These are phyloP conservation scores for Thielaviopsis ethacetica DNA, from an alignment of 2,329 filamentous ascomycete species.

Conservation along the genomic window DNA sequence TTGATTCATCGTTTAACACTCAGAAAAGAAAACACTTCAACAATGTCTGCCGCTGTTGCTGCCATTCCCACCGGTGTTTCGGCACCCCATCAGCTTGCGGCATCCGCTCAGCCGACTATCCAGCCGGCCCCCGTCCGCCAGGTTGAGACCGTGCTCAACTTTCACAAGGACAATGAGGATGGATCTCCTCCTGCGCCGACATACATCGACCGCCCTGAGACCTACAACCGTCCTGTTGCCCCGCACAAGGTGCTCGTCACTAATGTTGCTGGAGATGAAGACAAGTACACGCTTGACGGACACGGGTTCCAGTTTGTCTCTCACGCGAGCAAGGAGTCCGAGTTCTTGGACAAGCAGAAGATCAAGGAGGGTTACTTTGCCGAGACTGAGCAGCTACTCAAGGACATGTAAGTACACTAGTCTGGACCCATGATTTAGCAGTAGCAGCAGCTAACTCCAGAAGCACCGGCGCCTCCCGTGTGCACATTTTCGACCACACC, in stretches of 20 bases:
- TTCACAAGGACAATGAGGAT: slow-evolving; percentile 25
- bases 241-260: slow-evolving; percentile 17
- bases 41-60: slow-evolving; percentile 15
- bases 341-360: slow-evolving; percentile 34
- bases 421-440: slow-evolving; percentile 16
- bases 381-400: slow-evolving; percentile 51
- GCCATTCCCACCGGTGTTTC: not conserved
- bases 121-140: slow-evolving; percentile 12
- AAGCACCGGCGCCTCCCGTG: slow-evolving; percentile 41
- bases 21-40: not conserved
- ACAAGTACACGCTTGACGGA: slow-evolving; percentile 23
- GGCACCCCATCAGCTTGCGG: slow-evolving; percentile 3
- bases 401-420: slow-evolving; percentile 23
- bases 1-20: not conserved
- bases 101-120: not conserved
- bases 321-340: slow-evolving; percentile 18
- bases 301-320: slow-evolving; percentile 25
- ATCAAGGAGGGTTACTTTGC: slow-evolving; percentile 54
- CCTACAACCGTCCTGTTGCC: slow-evolving; percentile 18
- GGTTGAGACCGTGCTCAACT: slow-evolving; percentile 23
- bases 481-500: slow-evolving; percentile 59
- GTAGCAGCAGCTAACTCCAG: slow-evolving; percentile 14
- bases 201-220: slow-evolving; percentile 21
- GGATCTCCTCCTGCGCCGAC: slow-evolving; percentile 23
- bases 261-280: slow-evolving; percentile 25